A percentile compares a stretch with the other conserved stretches of the same genome.
phyloP scores from a whole-genome alignment of 345 rosid genomes.

The Citrus glauca region DNA sequence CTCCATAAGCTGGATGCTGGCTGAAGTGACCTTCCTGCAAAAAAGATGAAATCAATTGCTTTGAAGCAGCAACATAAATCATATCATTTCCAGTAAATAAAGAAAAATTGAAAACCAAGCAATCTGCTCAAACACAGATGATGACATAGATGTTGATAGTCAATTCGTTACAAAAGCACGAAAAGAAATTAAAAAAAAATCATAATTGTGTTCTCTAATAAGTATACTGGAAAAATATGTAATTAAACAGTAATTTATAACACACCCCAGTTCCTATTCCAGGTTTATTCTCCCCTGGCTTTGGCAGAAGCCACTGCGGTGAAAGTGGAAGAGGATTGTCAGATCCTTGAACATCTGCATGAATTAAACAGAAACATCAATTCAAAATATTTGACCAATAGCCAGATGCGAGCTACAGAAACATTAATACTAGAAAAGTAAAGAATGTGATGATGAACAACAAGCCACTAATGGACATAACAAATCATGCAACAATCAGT shows the following conservation, averaged over 20 bases:
- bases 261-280: conserved; percentile 76
- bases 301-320: conserved; percentile 97
- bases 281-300: conserved; percentile 75
- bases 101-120: background rate
- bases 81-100: background rate
- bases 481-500: background rate
- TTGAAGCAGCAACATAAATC: background rate
- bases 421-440: background rate
- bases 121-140: background rate
- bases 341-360: conserved; percentile 73
- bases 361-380: conserved; percentile 21
- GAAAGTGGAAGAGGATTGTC: conserved; percentile 88
- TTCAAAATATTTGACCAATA: conserved; percentile 12
- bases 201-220: background rate
- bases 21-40: conserved; percentile 53
- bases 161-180: background rate
- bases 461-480: background rate
- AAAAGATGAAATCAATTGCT: background rate
- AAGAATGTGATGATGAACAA: background rate
- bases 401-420: conserved; percentile 5
- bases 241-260: background rate
- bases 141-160: background rate
- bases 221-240: background rate
- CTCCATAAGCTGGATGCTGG: conserved; percentile 36
- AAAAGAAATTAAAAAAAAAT: background rate